Evolutionary conservation across 106 monocot species (phyloP).

Genomic region (Apostasia ramifera): DNA sequence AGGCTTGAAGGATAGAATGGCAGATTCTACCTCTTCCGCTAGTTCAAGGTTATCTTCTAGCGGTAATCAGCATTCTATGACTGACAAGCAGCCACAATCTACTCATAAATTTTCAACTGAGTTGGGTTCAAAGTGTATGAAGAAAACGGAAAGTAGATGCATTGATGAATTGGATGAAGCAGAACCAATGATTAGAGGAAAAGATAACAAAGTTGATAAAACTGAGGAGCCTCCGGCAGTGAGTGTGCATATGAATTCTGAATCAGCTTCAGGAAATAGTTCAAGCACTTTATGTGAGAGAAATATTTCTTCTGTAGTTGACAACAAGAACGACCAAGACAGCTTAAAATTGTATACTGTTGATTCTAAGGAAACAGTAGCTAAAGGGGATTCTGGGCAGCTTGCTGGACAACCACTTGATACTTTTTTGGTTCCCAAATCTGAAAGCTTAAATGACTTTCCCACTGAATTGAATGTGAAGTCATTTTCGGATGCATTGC

Average conservation of each 20-base stretch:
- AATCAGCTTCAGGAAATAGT: constrained; percentile 3
- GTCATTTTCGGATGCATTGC: constrained; percentile 5
- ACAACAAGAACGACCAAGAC: constrained; percentile 12
- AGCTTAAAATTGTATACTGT: constrained; percentile 1
- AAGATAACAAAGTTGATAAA: constrained; percentile 2
- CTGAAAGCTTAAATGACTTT: neutral
- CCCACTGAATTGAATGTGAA: constrained; percentile 14
- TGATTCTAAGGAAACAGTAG: constrained; percentile 6
- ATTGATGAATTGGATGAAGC: constrained; percentile 4
- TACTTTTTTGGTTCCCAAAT: neutral
- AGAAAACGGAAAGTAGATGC: constrained; percentile 25
- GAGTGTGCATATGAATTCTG: constrained; percentile 5
- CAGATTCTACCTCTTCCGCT: neutral
- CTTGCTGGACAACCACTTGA: neutral
- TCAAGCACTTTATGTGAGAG: constrained; percentile 6
- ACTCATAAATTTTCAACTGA: constrained; percentile 48
- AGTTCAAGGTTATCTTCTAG: constrained; percentile 5
- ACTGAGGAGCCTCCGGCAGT: constrained; percentile 2
- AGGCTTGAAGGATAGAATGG: constrained; percentile 6
- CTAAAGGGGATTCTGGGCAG: constrained; percentile 8
- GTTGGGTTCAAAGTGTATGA: constrained; percentile 26
- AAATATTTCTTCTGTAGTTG: constrained; percentile 11
- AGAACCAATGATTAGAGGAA: neutral
- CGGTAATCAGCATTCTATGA: constrained; percentile 7
- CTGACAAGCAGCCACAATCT: constrained; percentile 39